phyloP scores from a whole-genome alignment of 2,329 filamentous ascomycete genomes.

The Ascomycota sp. region DNA sequence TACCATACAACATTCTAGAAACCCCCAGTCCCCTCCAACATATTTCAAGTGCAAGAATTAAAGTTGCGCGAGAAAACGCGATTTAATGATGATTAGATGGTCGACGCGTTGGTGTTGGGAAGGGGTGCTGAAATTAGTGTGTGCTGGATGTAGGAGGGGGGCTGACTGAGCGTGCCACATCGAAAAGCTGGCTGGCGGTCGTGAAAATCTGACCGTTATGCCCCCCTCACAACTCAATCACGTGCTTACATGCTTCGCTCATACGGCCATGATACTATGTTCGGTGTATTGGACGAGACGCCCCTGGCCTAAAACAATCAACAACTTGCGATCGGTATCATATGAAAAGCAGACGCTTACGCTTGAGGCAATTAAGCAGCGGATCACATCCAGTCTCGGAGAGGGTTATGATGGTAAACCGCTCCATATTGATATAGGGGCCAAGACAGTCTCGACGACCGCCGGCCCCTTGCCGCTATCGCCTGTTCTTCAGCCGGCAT shows the following conservation, averaged over 20 bases:
- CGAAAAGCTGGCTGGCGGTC: no score
- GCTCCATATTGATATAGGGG: conserved; percentile 16
- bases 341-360: conserved; percentile 12
- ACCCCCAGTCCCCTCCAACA: no score
- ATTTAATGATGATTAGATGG: no score
- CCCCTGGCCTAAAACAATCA: conserved; percentile 1
- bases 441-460: conserved; percentile 23
- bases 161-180: no score
- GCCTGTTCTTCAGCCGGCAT: conserved; percentile 30
- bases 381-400: conserved; percentile 13
- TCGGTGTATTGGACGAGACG: conserved; percentile 5
- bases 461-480: conserved; percentile 29
- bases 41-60: no score
- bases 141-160: no score
- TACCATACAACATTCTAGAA: no score
- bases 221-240: conserved; percentile 1
- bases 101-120: no score
- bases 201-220: no score
- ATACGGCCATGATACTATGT: conserved; percentile 10
- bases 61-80: no score
- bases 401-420: conserved; percentile 9
- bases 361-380: conserved; percentile 9
- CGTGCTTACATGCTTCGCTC: conserved; percentile 3
- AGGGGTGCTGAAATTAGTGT: no score
- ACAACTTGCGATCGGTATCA: conserved; percentile 12